Base-by-base conservation (phyloP, 148 eudicot species). In the Dysphania ambrosioides region DNA sequence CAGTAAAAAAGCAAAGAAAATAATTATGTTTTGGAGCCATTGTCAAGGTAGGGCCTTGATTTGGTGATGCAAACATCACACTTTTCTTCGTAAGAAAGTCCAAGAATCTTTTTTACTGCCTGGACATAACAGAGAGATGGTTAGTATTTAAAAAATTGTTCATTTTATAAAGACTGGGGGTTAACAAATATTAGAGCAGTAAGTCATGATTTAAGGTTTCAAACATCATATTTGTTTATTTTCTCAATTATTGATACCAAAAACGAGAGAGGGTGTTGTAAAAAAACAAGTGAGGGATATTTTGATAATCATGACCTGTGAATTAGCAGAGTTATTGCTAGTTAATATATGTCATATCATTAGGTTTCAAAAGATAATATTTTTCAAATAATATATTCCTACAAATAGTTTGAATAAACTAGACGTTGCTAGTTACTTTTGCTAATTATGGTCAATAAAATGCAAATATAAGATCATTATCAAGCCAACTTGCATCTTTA, bases 401-500 rank as follows among this genome's bases (percentile, higher is more conserved):
- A 10, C 12, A 63, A 8, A 63, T 34, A 41, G 41, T 31, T 5
- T 31, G 38, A 62, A 62, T 62, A 62, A 62, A 30, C 18, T 62
- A 32, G 30, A 62, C 40, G 0, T 16, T 32, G 57, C 6, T 26
- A 40, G 67, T 63, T 24, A 18, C 16, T n/a, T 38, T 66, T 36
- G n/a, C 49, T n/a, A 38, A 65, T 65, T 65, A n/a, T 65, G 5
- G 32, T 40, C 6, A 23, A 1, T 19, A 10, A 35, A n/a, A 21
- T 35, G 42, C 10, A 23, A 15, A n/a, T 19, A 29, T n/a, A 70
- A 47, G 35, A 21, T 23, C 35, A 64, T 65, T 47, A 34, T 51
- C n/a, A n/a, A 42, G 66, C 35, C 77, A 65, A 51, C 63, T 66
- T 74, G 77, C 61, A 47, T 36, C 71, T 23, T 15, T 49, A n/a